Base-by-base conservation (phyloP, 176 grass and related monocot species). In the Musa schizocarpa region DNA sequence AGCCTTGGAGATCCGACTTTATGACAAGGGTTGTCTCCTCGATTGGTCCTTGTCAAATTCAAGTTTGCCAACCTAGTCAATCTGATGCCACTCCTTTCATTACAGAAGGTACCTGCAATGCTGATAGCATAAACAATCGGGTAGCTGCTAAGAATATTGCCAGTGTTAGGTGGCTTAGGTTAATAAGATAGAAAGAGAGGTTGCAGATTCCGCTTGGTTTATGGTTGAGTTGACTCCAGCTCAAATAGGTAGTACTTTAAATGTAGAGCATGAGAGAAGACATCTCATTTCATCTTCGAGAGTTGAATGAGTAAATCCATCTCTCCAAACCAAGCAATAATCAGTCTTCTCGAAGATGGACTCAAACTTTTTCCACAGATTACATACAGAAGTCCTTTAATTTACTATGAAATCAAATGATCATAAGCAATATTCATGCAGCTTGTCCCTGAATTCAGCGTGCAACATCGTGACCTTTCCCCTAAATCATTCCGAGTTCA, bases 341-440 rank as follows among this genome's bases (percentile, higher is more conserved):
- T 5, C 16, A 59, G 17, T 29, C 0, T 43, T 43, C 34, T 43
- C 5, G 34, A 43, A 43, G 34, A 43, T 6, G 34, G 34, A 43
- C 4, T 43, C 34, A 43, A 59, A 61, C 7, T 61, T 9, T 8
- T 61, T n/a, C 57, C 19, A 61, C 57, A 8, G 17, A 61, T 65
- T 65, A 25, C 12, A 26, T 13, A 13, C 20, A 65, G 13, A 26
- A 24, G 25, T 29, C 13, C 23, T 4, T 1, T 66, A 27, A 29
- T 43, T 7, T 11, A 34, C 24, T 11, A 25, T 53, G 8, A 52
- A 43, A 55, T 77, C 77, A 53, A 83, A 77, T 77, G 77, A 81
- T 83, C 72, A 75, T 53, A 68, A 63, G 13, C 53, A 56, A 70
- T 50, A 52, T 65, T 74, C 67, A 65, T 74, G 77, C 54, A 53